Evolutionary conservation across 129 eudicot genomes (phyloP).

Genomic region (Flaveria linearis): DNA sequence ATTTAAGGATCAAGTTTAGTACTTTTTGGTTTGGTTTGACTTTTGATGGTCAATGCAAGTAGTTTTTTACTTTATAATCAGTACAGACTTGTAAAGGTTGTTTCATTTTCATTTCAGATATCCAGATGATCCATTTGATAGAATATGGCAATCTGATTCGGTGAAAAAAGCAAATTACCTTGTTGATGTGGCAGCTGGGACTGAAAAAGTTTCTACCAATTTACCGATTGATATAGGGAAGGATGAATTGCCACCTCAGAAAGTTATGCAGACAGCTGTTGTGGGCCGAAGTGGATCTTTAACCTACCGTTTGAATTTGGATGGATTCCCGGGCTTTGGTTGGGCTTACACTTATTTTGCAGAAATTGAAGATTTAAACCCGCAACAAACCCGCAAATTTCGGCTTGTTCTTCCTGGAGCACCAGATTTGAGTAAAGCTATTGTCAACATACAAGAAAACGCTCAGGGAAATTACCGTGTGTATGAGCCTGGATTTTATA

Average conservation of each 20-base stretch:
- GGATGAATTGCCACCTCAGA: conserved; percentile 77
- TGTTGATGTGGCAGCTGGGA: conserved; percentile 94
- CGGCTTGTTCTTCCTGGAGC: conserved; percentile 63
- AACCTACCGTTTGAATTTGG: conserved; percentile 84
- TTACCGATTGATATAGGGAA: conserved; percentile 57
- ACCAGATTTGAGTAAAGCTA: conserved; percentile 64
- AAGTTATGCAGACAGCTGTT: conserved; percentile 98
- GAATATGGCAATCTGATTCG: conserved; percentile 91
- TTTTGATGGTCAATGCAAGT: conserved; percentile 11
- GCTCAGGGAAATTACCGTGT: conserved; percentile 78
- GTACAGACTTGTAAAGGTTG: conserved; percentile 3
- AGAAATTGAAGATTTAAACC: conserved; percentile 72
- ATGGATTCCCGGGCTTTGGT: conserved; percentile 90
- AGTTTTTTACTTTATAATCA: not conserved
- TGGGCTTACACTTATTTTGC: conserved; percentile 96
- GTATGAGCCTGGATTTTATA: conserved; percentile 81
- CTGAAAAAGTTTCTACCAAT: conserved; percentile 67
- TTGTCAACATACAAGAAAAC: conserved; percentile 86
- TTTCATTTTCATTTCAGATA: conserved; percentile 45
- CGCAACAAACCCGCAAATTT: conserved; percentile 57
- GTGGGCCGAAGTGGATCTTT: conserved; percentile 79
- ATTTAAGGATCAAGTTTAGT: not conserved
- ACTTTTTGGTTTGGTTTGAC: conserved; percentile 13
- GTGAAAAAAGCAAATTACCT: conserved; percentile 85
- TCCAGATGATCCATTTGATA: conserved; percentile 95